Percentiles rank a stretch among this genome's conserved stretches.
Conservation (phyloP, 148 eudicot species). For the Nepenthes mirabilis region DNA sequence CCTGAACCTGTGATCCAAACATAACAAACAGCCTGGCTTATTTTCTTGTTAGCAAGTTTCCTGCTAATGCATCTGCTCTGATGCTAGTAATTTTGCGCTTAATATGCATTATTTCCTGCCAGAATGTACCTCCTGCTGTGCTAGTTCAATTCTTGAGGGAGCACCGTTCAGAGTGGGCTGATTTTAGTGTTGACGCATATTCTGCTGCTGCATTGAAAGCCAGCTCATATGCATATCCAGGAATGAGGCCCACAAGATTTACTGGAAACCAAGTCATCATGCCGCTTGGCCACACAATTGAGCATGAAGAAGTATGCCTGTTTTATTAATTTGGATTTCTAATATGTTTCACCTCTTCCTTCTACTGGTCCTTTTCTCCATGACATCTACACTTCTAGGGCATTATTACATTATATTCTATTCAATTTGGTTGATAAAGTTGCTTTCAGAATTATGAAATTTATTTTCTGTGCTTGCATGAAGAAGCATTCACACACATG, state of each 20-base stretch:
- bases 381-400: background rate
- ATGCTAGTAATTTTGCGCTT: background rate
- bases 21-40: background rate
- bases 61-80: background rate
- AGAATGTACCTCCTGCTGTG: conserved; percentile 90
- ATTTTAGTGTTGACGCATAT: conserved; percentile 81
- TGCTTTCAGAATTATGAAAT: too few relatives aligned
- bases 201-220: conserved; percentile 65
- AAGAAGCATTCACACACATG: too few relatives aligned
- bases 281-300: conserved; percentile 92
- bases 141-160: conserved; percentile 84
- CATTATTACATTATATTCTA: background rate
- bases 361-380: conserved; percentile 1
- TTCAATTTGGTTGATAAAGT: too few relatives aligned
- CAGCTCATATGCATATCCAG: conserved; percentile 51
- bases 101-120: conserved; percentile 13
- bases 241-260: conserved; percentile 65
- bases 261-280: conserved; percentile 85
- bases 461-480: too few relatives aligned
- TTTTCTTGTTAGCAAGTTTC: background rate
- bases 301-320: conserved; percentile 72
- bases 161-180: conserved; percentile 99
- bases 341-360: background rate
- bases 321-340: background rate
- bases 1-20: too few relatives aligned